Evolutionary conservation across 2,329 filamentous ascomycete species (phyloP), one percentile per base, ranked within the genome.

Genomic region (Paraconiothyrium sp.): DNA sequence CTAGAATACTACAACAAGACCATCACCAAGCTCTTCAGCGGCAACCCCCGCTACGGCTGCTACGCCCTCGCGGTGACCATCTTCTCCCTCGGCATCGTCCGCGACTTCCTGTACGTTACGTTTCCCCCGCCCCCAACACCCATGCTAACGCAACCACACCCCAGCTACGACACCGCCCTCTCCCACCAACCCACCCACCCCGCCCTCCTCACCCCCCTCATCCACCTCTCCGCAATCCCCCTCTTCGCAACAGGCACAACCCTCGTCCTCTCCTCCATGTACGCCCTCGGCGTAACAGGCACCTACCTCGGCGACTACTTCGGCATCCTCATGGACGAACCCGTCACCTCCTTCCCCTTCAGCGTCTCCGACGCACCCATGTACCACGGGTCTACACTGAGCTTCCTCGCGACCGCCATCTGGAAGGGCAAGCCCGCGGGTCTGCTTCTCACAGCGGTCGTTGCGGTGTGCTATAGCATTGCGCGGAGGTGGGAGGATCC

Each of bases 281-380:
- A 89, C 89, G 91, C 90, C 37, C 88, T 99, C 44, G 95, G 95
- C 60, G 88, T 99, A 73, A 97, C 93, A 0, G 95, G 95, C 65
- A 99, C 95, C 41, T 99, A 97, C 78, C 85, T 99, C 39, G 95
- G 95, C 71, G 95, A 99, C 83, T 99, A 99, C 85, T 99, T 98
- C 77, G 95, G 95, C 70, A 97, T 98, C 78, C 85, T 99, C 68
- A 97, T 97, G 93, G 94, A 98, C 77, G 84, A 90, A 69, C 94
- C 94, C 73, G 94, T 99, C 56, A 97, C 93, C 13, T 91, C 92
- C 14, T 99, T 99, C 78, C 95, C 95, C 2, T 99, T 99, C 86
- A 98, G 92, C 80, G 86, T 98, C 63, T 94, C 90, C 58, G 88
- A 89, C 67, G 91, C 93, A 56, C 95, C 95, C 65, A 99, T 99